These are phyloP conservation scores for Strobilomyces echinocephalus DNA, from an alignment of 768 basidiomycete genomes.

Conservation along the genomic window DNA sequence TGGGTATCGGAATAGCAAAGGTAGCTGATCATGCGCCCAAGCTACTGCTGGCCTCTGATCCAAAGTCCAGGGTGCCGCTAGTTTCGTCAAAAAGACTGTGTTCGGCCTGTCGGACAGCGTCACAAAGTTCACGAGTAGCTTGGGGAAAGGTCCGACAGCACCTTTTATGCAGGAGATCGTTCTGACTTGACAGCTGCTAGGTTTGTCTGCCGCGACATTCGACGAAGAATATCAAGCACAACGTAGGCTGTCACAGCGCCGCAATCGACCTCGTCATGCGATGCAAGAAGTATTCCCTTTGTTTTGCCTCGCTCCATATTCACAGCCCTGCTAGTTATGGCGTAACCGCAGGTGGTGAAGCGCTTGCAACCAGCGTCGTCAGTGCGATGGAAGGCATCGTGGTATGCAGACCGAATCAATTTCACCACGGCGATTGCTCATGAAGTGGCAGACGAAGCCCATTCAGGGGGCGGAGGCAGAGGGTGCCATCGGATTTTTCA, in stretches of 20 bases:
- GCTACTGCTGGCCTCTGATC: slow-evolving; percentile 10
- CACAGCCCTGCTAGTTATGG: slow-evolving; percentile 61
- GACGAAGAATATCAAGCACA: slow-evolving; percentile 93
- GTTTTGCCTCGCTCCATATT: background rate
- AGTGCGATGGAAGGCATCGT: slow-evolving; percentile 96
- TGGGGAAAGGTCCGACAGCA: slow-evolving; percentile 74
- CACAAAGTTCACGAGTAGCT: slow-evolving; percentile 96
- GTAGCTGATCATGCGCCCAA: slow-evolving; percentile 34
- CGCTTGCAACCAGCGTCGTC: slow-evolving; percentile 87
- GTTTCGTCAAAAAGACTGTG: slow-evolving; percentile 97
- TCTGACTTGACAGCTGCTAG: slow-evolving; percentile 35
- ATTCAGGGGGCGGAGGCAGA: slow-evolving; percentile 94
- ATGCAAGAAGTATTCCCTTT: slow-evolving; percentile 48
- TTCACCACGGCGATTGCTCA: slow-evolving; percentile 1
- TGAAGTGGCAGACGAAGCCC: slow-evolving; percentile 72
- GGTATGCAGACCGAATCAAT: slow-evolving; percentile 39
- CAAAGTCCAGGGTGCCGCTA: slow-evolving; percentile 78
- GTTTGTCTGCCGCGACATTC: slow-evolving; percentile 93
- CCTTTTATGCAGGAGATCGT: background rate
- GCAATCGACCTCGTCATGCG: slow-evolving; percentile 95
- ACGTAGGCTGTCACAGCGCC: slow-evolving; percentile 79
- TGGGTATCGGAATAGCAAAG: slow-evolving; percentile 93
- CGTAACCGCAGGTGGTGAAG: slow-evolving; percentile 92
- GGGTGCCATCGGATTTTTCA: slow-evolving; percentile 95
- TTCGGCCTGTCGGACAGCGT: slow-evolving; percentile 95